Conservation (phyloP, 2,329 filamentous ascomycete genomes). For the Furcasterigmium furcatum region DNA sequence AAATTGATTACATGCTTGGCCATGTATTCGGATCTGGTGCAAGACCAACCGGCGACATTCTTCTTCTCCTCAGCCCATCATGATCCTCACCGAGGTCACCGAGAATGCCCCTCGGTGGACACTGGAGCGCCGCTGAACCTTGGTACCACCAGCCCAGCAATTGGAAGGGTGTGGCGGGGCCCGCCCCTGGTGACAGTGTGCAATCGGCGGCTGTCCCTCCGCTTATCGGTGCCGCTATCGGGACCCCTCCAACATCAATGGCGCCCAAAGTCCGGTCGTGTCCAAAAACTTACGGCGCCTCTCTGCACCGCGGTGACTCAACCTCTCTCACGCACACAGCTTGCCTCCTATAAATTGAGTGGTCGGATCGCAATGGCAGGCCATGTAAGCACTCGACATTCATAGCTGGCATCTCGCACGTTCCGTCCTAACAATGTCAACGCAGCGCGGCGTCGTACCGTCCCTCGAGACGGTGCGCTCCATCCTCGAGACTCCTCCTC, state of each 20-base stretch:
- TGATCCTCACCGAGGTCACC: too few species aligned
- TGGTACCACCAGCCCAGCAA: too few species aligned
- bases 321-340: conserved; percentile 3
- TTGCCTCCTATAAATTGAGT: conserved; percentile 2
- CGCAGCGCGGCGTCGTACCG: conserved; percentile 38
- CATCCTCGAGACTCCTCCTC: conserved; percentile 28
- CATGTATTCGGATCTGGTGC: too few species aligned
- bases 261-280: too few species aligned
- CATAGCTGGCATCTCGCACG: background rate
- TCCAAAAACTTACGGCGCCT: too few species aligned
- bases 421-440: conserved; percentile 7
- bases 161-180: too few species aligned
- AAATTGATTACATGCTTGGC: too few species aligned
- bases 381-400: conserved; percentile 18
- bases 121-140: too few species aligned
- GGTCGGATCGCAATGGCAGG: conserved; percentile 19
- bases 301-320: conserved; percentile 14
- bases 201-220: conserved; percentile 1
- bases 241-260: background rate
- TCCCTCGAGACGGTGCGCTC: conserved; percentile 43
- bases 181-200: background rate
- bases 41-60: too few species aligned
- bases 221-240: conserved; percentile 3
- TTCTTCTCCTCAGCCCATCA: too few species aligned
- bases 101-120: too few species aligned